phyloP scores from a whole-genome alignment of 108 stramenopile genomes.

The Cyclotella atomus region DNA sequence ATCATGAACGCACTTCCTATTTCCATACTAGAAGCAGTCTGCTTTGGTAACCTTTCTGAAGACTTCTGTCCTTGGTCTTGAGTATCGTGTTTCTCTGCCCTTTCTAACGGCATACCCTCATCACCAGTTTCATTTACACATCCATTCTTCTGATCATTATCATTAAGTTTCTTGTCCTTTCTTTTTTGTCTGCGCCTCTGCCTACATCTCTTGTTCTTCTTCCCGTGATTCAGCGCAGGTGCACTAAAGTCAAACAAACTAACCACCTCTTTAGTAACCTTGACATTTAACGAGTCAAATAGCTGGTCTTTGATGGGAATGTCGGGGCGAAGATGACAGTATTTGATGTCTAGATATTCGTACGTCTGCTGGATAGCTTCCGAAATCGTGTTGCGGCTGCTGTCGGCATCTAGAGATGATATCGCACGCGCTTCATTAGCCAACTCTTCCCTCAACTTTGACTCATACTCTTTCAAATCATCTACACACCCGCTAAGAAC shows the following conservation, averaged over 20 bases:
- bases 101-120: not conserved
- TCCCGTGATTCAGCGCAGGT: slow-evolving; percentile 10
- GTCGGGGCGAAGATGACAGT: slow-evolving; percentile 71
- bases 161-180: slow-evolving; percentile 20
- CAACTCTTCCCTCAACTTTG: slow-evolving; percentile 40
- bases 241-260: slow-evolving; percentile 59
- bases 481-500: slow-evolving; percentile 62
- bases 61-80: not conserved
- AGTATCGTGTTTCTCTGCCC: not conserved
- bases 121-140: not conserved
- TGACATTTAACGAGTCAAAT: slow-evolving; percentile 63
- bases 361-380: slow-evolving; percentile 23
- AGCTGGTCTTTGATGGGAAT: slow-evolving; percentile 62
- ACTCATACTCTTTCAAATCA: slow-evolving; percentile 57
- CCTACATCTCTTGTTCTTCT: slow-evolving; percentile 26
- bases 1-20: slow-evolving; percentile 6
- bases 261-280: slow-evolving; percentile 73
- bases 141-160: not conserved
- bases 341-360: slow-evolving; percentile 71
- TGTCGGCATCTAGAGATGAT: too few relatives aligned
- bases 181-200: slow-evolving; percentile 36
- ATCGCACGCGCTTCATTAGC: not conserved
- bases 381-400: not conserved
- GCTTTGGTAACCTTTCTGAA: not conserved
- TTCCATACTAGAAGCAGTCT: not conserved